Evolutionary conservation across 2,329 filamentous ascomycete species (phyloP), one percentile per base, ranked within the genome.

Genomic region (Beauveria asiatica): DNA sequence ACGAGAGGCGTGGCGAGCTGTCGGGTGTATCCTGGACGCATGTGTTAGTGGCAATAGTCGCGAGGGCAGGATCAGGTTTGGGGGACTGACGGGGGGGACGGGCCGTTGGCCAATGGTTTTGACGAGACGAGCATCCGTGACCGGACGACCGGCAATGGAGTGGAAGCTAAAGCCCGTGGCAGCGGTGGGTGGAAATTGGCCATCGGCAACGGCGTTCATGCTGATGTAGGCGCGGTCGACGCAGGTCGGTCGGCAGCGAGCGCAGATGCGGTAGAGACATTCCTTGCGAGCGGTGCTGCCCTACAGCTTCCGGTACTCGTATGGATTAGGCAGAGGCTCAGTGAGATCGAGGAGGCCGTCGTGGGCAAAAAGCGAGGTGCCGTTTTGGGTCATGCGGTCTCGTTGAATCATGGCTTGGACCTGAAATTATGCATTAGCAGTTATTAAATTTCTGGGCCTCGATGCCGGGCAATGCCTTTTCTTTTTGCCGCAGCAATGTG

Each of bases 81-180:
- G 19, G 8, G 16, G 17, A 33, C 70, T 65, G 67, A 79, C 77
- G 65, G 68, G 62, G 11, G 73, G 70, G 17, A 73, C 68, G 21
- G 72, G 59, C 17, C 74, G 71, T 48, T 71, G 68, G 4, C 78
- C 78, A 17, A 82, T 70, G 5, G 74, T 70, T 57, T 66, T 72
- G 30, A 80, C 60, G 11, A 77, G 60, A 1, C 68, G 63, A 16
- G 71, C 73, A 61, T 79, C 68, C 13, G 73, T 67, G 5, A 80
- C 61, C 1, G 81, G 82, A n/a, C 80, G 70, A 7, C 68, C 66
- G 27, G 74, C 67, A 39, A 73, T 56, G 6, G 73, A 65, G 54
- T 80, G 75, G 62, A 85, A 85, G 16, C 82, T 78, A 64, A 76
- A 84, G 1, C 80, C 82, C 1, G 74, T 71, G 7, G 78, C 78